phyloP scores from a whole-genome alignment of 2,329 filamentous ascomycete species.

The Neofusicoccum parvum region DNA sequence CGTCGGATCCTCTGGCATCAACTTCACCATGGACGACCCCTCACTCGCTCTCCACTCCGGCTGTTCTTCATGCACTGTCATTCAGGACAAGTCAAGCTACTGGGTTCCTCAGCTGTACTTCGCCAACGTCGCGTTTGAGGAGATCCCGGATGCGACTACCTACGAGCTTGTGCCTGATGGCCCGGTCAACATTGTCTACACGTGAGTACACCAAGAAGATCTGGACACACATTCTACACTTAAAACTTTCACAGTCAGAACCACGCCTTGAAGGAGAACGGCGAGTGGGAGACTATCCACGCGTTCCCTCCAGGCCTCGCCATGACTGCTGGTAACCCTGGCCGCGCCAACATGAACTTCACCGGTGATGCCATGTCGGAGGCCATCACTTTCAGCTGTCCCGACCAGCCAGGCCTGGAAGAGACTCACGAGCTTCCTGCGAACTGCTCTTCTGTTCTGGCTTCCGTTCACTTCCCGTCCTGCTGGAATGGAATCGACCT shows the following conservation, averaged over 20 bases:
- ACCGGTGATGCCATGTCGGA: conserved; percentile 53
- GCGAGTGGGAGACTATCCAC: conserved; percentile 58
- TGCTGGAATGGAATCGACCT: conserved; percentile 24
- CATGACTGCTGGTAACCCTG: conserved; percentile 69
- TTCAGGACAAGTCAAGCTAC: conserved; percentile 58
- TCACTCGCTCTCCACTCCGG: conserved; percentile 21
- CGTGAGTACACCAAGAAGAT: background rate
- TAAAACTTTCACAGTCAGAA: conserved; percentile 1
- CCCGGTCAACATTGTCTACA: background rate
- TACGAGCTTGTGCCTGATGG: background rate
- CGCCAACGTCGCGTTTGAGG: conserved; percentile 20
- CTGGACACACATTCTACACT: conserved; percentile 32
- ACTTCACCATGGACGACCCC: conserved; percentile 27
- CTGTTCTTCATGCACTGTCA: conserved; percentile 43
- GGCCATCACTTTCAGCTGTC: conserved; percentile 61
- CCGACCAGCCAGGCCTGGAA: conserved; percentile 44
- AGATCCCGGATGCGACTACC: conserved; percentile 19
- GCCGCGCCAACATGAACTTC: conserved; percentile 26
- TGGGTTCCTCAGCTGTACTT: conserved; percentile 37
- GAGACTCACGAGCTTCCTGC: conserved; percentile 65
- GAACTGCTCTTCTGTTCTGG: conserved; percentile 62
- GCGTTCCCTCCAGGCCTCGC: conserved; percentile 72
- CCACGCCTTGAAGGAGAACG: conserved; percentile 46
- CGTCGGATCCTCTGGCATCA: conserved; percentile 28
- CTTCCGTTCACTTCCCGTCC: conserved; percentile 71